Base-by-base conservation (phyloP, 768 basidiomycete genomes). In the Amanita exitialis region DNA sequence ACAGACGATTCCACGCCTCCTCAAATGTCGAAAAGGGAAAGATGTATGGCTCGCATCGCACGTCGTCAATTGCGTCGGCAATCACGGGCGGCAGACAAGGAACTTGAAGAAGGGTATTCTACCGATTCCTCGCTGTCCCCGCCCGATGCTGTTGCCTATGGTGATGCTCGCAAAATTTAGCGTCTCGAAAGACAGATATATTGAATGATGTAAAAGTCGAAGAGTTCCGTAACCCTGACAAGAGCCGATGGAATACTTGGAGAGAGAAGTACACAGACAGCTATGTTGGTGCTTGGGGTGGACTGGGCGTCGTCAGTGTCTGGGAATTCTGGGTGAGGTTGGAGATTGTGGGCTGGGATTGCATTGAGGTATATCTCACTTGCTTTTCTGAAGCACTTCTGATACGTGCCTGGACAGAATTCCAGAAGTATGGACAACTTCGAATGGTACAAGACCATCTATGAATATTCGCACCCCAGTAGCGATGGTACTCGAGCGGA, bases 271-370 rank as follows among this genome's bases (percentile, higher is more conserved):
- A 85, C 57, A 72, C 71, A 4, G 93, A 97, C 55, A 90, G 78
- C 53, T 97, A 95, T 66, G 69, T 75, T 2, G 83, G 86, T 35
- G 94, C 94, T 3, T 97, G 89, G 91, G 93, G 93, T 43, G 89
- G 92, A 3, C 69, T 94, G 49, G 90, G 85, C 0, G 75, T 92
- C 38, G 82, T 94, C 1, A 83, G 83, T 45, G 88, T 89, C 44
- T 95, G 92, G 91, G 92, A 93, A 64, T 95, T 93, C 63, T 94
- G 90, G 90, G 80, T 80, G n/a, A 73, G 91, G 50, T 69, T 91
- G 52, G 93, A 97, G 67, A 74, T 83, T 55, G 67, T 90, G 9
- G 87, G 84, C 3, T 96, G 94, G 94, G 80, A 92, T 62, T 90
- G 87, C 42, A 72, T 94, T 20, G 77, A 86, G 69, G 91, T 87